Evolutionary conservation across 306 rosid genomes (phyloP), one percentile per base, ranked within the genome.

Genomic region (Heteromeles arbutifolia): DNA sequence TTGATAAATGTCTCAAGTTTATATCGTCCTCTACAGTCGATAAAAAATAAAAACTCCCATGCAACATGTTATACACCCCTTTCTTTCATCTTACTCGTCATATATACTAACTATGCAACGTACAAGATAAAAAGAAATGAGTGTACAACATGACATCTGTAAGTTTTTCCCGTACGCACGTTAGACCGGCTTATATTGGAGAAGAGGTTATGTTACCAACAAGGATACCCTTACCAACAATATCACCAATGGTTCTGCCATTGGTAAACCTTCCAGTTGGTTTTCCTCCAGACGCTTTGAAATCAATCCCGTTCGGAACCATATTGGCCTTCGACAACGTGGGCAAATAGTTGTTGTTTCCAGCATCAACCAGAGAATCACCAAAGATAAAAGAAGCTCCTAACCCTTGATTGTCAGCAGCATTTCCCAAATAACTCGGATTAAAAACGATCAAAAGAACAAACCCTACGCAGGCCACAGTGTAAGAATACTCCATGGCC

Each of bases 341-440:
- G 18, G 85, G 52, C 8, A 95, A 65, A 61, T 83, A 92, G 86
- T 95, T 95, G 65, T 95, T 95, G 21, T 95, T 95, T 63, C 98
- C 98, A 6, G 93, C 92, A 88, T 95, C 98, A 68, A 95, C 98
- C 37, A 92, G 85, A 19, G 98, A 95, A 73, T 95, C 98, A 12
- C 98, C 98, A 79, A 95, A 95, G 59, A 95, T 86, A 77, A 88
- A 95, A 48, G 97, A 95, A 66, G 97, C 97, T 72, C 93, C 98
- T 54, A 83, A 63, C 6, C 79, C 85, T 32, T 83, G 62, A 22
- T 77, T 78, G 26, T 82, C 66, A 54, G 85, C 89, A 54, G 65
- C 82, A 58, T 67, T 83, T 68, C 74, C 78, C 86, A 85, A 48
- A 65, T 66, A 67, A 48, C 74, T 80, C 69, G 73, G 3, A 73